Evolutionary conservation across 164 flowering plant species (phyloP), one percentile per base, ranked within the genome.

Genomic region (Tetrastigma voinierianum): DNA sequence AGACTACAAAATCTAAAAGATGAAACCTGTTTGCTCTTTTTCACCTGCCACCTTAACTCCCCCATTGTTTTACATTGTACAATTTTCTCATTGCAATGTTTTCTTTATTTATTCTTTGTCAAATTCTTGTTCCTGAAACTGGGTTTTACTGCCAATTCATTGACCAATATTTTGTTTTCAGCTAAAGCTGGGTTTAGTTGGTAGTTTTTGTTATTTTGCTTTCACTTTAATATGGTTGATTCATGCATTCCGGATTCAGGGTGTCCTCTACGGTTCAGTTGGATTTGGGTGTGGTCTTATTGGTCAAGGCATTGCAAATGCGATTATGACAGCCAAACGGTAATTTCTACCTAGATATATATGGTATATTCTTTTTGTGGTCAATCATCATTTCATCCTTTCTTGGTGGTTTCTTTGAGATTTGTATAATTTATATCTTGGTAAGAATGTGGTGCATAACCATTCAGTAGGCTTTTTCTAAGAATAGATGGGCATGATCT

Each of bases 261-360:
- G 97, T 17, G 65, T 87, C 14, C 16, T 94, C 71, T 90, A 94
- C 78, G 97, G 87, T 58, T 57, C 90, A 51, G 97, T 91, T 71
- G 98, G 98, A 23, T 94, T 94, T 81, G 86, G 74, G 7, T 94
- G 98, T 74, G 97, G 98, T 47, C 57, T 95, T 72, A 72, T 95
- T 63, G 98, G 98, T 58, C 98, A 95, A 83, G 97, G 98, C 61
- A 92, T 95, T 73, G 97, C 97, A 64, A 95, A 95, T 80, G n/a
- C 80, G 72, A 86, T 95, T 46, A 95, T 95, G 98, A 92, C 85
- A 65, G 96, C 96, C 48, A 95, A 92, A 74, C 60, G 98, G 98
- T 95, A 81, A 43, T 24, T 4, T 57, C 11, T 23, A 2, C 5
- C 11, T 45, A 49, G 17, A 40, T 51, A 7, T 49, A 19, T 17